phyloP scores from a whole-genome alignment of 257 asterid genomes.

The Ballota nigra region DNA sequence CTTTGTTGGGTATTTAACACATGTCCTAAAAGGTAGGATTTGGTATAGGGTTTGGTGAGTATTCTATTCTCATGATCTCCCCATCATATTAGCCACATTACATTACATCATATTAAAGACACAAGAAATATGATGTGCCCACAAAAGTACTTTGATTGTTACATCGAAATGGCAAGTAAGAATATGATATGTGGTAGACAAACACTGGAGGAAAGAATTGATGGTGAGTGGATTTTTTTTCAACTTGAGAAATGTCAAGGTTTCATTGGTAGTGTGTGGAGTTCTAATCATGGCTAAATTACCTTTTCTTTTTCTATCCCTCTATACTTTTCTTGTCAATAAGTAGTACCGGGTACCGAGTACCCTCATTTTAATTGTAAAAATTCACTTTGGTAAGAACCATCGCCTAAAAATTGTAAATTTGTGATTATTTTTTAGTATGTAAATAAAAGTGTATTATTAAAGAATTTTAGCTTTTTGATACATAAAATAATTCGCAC shows the following conservation, averaged over 20 bases:
- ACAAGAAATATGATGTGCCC: slow-evolving; percentile 29
- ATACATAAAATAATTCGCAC: too few relatives aligned
- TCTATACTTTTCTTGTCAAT: background rate
- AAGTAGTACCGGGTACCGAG: background rate
- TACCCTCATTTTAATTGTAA: too few relatives aligned
- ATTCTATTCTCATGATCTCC: slow-evolving; percentile 22
- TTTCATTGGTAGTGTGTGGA: slow-evolving; percentile 29
- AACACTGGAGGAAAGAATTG: slow-evolving; percentile 24
- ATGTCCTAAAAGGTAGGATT: slow-evolving; percentile 34
- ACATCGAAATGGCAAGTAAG: slow-evolving; percentile 38
- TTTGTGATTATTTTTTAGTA: too few relatives aligned
- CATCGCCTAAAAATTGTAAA: too few relatives aligned
- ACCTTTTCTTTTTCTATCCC: slow-evolving; percentile 1
- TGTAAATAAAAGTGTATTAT: too few relatives aligned
- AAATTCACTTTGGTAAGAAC: background rate
- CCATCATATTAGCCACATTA: slow-evolving; percentile 23
- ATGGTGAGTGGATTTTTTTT: slow-evolving; percentile 20
- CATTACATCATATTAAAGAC: slow-evolving; percentile 30
- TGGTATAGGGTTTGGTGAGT: slow-evolving; percentile 29
- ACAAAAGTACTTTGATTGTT: slow-evolving; percentile 24
- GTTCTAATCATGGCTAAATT: slow-evolving; percentile 2
- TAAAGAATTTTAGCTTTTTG: too few relatives aligned
- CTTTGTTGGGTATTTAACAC: slow-evolving; percentile 39
- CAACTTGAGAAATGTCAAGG: slow-evolving; percentile 38
- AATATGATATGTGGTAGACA: slow-evolving; percentile 44